Conservation (phyloP, 768 basidiomycete species). For the Lentinula edodes region DNA sequence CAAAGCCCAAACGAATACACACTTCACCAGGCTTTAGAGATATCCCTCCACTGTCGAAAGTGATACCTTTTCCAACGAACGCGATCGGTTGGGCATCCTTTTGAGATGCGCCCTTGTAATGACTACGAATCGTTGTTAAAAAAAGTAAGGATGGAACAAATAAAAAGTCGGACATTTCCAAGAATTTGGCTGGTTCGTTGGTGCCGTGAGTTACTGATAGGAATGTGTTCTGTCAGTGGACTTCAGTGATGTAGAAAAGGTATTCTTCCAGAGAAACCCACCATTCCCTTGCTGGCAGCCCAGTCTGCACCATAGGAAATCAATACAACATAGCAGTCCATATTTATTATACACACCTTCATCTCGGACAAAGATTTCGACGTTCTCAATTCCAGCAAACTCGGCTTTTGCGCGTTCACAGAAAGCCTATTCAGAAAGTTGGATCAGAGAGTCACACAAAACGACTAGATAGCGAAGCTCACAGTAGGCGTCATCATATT, state of each 20-base stretch:
- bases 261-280: conserved; percentile 17
- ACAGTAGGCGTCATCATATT: conserved; percentile 86
- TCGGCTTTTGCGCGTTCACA: conserved; percentile 63
- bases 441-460: neutral
- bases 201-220: conserved; percentile 83
- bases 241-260: neutral
- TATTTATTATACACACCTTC: conserved; percentile 40
- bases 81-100: conserved; percentile 57
- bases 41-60: conserved; percentile 87
- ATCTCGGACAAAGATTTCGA: conserved; percentile 66
- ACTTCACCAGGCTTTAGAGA: conserved; percentile 74
- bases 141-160: neutral
- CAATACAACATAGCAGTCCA: neutral
- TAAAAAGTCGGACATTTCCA: conserved; percentile 61
- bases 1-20: conserved; percentile 17
- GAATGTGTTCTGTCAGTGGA: conserved; percentile 59
- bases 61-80: conserved; percentile 85
- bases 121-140: conserved; percentile 31
- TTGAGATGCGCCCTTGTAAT: conserved; percentile 71
- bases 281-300: conserved; percentile 85
- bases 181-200: conserved; percentile 77
- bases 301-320: conserved; percentile 42
- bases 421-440: conserved; percentile 42
- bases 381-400: conserved; percentile 60
- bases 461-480: conserved; percentile 11